Evolutionary conservation across 2,329 filamentous ascomycete species (phyloP).

Genomic region (Tolypocladium ovalisporum): DNA sequence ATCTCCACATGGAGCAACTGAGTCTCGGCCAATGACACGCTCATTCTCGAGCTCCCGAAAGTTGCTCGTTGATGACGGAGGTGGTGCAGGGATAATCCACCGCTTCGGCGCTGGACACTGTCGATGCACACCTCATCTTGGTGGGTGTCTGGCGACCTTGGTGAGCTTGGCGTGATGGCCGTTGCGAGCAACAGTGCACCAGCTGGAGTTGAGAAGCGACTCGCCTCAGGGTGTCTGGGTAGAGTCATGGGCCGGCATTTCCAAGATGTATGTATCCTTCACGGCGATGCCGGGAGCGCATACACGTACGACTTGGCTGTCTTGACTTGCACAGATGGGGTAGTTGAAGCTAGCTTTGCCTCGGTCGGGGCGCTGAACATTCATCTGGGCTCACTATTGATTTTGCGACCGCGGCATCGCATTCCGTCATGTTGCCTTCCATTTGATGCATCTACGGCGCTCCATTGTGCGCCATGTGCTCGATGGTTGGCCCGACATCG

Average conservation of each 20-base stretch:
- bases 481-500: background rate
- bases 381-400: background rate
- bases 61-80: background rate
- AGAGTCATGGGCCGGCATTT: too few relatives aligned
- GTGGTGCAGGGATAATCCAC: background rate
- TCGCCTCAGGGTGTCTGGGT: too few relatives aligned
- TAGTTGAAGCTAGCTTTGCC: background rate
- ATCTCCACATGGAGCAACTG: background rate
- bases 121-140: background rate
- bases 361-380: background rate
- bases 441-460: background rate
- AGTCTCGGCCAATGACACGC: background rate
- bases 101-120: background rate
- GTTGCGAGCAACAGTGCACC: background rate
- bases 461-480: background rate
- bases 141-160: background rate
- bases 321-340: background rate
- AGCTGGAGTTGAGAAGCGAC: background rate
- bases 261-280: background rate
- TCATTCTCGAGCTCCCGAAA: background rate
- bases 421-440: background rate
- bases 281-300: background rate
- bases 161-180: background rate
- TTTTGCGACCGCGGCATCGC: background rate
- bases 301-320: background rate